A percentile compares a stretch with the other conserved stretches of the same genome.
Evolutionary conservation across 2,329 filamentous ascomycete genomes (phyloP).

Genomic region (Aspergillus fumigatus): DNA sequence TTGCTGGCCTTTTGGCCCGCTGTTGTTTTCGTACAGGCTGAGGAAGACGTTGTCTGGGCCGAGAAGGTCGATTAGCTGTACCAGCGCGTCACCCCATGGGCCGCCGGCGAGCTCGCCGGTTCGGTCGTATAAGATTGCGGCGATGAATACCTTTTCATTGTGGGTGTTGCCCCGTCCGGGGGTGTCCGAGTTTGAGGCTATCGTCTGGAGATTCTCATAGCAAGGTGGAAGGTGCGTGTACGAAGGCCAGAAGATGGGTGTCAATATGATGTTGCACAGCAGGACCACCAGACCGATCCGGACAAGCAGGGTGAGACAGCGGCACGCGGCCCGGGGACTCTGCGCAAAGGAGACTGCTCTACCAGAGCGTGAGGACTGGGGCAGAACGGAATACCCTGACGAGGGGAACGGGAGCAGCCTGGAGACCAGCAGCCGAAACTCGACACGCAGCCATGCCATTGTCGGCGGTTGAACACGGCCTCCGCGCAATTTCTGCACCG

Average conservation of each 20-base stretch:
- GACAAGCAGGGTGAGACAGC: neutral
- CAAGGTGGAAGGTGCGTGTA: conserved; percentile 53
- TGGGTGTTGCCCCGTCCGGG: conserved; percentile 47
- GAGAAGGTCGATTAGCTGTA: conserved; percentile 60
- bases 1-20: conserved; percentile 51
- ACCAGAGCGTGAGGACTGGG: neutral
- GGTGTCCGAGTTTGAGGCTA: conserved; percentile 25
- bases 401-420: neutral
- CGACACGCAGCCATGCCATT: neutral
- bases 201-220: conserved; percentile 40
- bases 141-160: conserved; percentile 68
- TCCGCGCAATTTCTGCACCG: no score
- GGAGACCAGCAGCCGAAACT: neutral
- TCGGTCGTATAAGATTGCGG: conserved; percentile 64
- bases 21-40: conserved; percentile 70
- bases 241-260: conserved; percentile 52
- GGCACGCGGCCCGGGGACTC: neutral
- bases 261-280: conserved; percentile 29
- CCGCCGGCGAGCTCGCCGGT: conserved; percentile 58
- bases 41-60: conserved; percentile 65
- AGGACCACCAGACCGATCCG: neutral
- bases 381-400: neutral
- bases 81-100: conserved; percentile 58
- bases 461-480: no score
- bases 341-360: neutral